These are phyloP conservation scores for Zygotorulaspora mrakii DNA, from an alignment of 1,139 yeast species.

Conservation along the genomic window DNA sequence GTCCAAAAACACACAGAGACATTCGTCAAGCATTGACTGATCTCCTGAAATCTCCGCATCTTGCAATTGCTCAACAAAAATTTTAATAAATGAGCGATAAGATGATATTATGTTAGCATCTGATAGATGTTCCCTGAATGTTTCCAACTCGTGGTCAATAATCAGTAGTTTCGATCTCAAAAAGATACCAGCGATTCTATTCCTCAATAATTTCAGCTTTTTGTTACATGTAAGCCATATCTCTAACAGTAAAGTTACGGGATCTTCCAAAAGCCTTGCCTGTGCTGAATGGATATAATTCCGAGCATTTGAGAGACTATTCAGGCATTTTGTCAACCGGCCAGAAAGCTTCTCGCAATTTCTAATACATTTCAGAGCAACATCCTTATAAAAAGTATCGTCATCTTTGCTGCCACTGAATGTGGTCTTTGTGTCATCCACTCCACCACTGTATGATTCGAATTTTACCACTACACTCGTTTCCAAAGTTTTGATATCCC, in stretches of 20 bases:
- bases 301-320: conserved; percentile 16
- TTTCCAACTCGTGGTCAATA: conserved; percentile 28
- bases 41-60: conserved; percentile 33
- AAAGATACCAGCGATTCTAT: conserved; percentile 25
- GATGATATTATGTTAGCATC: conserved; percentile 22
- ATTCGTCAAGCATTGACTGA: conserved; percentile 36
- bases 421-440: conserved; percentile 3
- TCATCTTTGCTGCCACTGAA: conserved; percentile 9
- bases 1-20: conserved; percentile 36
- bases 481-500: conserved; percentile 25
- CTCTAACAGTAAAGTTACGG: conserved; percentile 27
- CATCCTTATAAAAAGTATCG: conserved; percentile 22
- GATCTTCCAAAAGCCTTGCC: conserved; percentile 19
- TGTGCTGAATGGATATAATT: conserved; percentile 15
- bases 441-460: conserved; percentile 13
- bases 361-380: conserved; percentile 26
- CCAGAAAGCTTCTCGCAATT: conserved; percentile 29
- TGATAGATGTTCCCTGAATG: conserved; percentile 11
- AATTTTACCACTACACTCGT: conserved; percentile 26
- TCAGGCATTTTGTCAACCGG: conserved; percentile 21
- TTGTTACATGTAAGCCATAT: conserved; percentile 28
- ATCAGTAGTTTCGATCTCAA: conserved; percentile 28
- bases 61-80: conserved; percentile 35
- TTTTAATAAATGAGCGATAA: conserved; percentile 33
- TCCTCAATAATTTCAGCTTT: conserved; percentile 20